Percentiles rank a stretch among this genome's conserved stretches.
phyloP scores from a whole-genome alignment of 768 basidiomycete species.

The Asterophora lycoperdoides region DNA sequence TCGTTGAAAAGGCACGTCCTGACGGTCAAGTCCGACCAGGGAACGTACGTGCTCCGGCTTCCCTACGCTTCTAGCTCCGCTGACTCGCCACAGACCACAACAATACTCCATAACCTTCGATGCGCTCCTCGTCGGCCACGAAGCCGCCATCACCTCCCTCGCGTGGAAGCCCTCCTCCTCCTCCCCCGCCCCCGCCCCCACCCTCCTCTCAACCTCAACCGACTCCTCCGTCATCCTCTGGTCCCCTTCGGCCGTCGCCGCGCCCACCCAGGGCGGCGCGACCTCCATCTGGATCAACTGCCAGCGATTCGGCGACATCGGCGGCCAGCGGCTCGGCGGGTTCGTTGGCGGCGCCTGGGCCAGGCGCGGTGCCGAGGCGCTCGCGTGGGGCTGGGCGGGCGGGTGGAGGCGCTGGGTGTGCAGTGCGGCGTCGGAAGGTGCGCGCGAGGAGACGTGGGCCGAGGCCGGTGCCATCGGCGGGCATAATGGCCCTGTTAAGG shows the following conservation, averaged over 20 bases:
- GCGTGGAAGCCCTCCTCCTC: conserved; percentile 59
- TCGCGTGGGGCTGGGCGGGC: conserved; percentile 94
- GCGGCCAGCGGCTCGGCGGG: conserved; percentile 85
- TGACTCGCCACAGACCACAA: conserved; percentile 22
- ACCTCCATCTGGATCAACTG: conserved; percentile 85
- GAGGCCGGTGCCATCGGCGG: conserved; percentile 82
- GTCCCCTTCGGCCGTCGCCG: conserved; percentile 63
- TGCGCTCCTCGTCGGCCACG: conserved; percentile 93
- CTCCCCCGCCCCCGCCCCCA: conserved; percentile 29
- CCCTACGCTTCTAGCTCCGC: not conserved
- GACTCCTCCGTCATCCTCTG: conserved; percentile 96
- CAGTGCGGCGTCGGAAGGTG: conserved; percentile 14
- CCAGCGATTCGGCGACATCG: conserved; percentile 91
- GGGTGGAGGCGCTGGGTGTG: conserved; percentile 87
- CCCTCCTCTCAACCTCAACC: conserved; percentile 86
- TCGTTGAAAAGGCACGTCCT: conserved; percentile 84
- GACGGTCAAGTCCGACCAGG: conserved; percentile 48
- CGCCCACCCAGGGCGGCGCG: conserved; percentile 30
- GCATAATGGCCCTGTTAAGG: conserved; percentile 75
- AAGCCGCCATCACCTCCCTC: conserved; percentile 87
- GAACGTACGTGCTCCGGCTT: conserved; percentile 29
- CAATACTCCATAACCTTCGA: conserved; percentile 87
- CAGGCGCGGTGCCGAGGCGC: conserved; percentile 50
- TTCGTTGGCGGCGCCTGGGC: conserved; percentile 92
- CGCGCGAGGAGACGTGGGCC: conserved; percentile 53